Conservation (phyloP, 768 basidiomycete genomes). For the Infundibulicybe gibba region DNA sequence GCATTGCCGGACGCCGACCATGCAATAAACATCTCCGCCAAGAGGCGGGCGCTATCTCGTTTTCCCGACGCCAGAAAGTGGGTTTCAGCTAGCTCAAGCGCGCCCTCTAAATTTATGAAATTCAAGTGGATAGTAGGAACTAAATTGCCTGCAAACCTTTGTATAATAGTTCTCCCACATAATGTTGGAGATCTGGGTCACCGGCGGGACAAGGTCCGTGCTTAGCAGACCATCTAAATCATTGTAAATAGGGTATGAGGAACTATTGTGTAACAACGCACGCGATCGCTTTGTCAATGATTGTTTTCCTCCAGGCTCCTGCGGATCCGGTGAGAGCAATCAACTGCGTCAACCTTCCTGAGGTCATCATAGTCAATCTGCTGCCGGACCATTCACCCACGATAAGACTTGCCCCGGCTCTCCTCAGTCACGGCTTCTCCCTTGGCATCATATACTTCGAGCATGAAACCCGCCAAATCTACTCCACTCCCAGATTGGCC, state of each 20-base stretch:
- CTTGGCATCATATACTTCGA: conserved; percentile 81
- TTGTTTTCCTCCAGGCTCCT: conserved; percentile 87
- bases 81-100: conserved; percentile 70
- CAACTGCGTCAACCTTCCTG: conserved; percentile 87
- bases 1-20: conserved; percentile 58
- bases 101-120: conserved; percentile 50
- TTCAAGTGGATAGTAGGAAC: neutral
- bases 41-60: conserved; percentile 81
- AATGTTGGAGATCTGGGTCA: conserved; percentile 85
- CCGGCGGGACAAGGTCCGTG: conserved; percentile 79
- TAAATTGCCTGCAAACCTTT: conserved; percentile 52
- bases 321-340: conserved; percentile 79
- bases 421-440: conserved; percentile 72
- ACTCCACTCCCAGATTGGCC: conserved; percentile 88
- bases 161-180: conserved; percentile 83
- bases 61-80: conserved; percentile 86
- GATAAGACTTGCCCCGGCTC: conserved; percentile 61
- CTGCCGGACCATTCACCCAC: no score
- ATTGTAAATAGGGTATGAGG: conserved; percentile 10
- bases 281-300: conserved; percentile 83
- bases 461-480: conserved; percentile 75
- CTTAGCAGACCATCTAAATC: conserved; percentile 79
- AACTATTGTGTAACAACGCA: conserved; percentile 33
- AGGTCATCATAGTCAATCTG: conserved; percentile 1
- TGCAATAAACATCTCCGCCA: conserved; percentile 83